Evolutionary conservation across 352 stramenopile species (phyloP).

Genomic region (Blastocystis sp.): DNA sequence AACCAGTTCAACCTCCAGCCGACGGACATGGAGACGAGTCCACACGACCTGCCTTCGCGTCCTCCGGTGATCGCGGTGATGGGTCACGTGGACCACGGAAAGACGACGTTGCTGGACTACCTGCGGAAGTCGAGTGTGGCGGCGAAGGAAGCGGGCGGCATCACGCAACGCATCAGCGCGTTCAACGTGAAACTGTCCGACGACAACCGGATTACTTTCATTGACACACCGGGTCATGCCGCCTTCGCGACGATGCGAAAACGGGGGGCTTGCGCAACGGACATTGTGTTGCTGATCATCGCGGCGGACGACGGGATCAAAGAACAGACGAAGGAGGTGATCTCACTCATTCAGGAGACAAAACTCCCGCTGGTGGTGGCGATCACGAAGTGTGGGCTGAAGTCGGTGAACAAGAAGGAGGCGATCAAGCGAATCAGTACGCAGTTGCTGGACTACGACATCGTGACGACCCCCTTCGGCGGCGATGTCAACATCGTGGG

Average conservation of each 20-base stretch:
- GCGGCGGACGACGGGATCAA: conserved; percentile 96
- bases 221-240: conserved; percentile 98
- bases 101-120: conserved; percentile 98
- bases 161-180: conserved; percentile 97
- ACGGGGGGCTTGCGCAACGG: conserved; percentile 93
- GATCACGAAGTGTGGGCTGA: conserved; percentile 94
- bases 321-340: conserved; percentile 95
- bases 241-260: conserved; percentile 98
- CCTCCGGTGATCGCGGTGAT: conserved; percentile 97
- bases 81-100: conserved; percentile 99
- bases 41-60: conserved; percentile 78
- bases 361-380: conserved; percentile 93
- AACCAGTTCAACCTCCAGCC: conserved; percentile 72
- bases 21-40: conserved; percentile 20
- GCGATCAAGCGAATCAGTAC: conserved; percentile 79
- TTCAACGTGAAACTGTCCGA: conserved; percentile 89
- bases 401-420: conserved; percentile 80
- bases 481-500: conserved; percentile 90
- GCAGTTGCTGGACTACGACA: conserved; percentile 84
- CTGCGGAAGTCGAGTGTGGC: conserved; percentile 87
- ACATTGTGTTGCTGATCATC: conserved; percentile 95
- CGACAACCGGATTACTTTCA: conserved; percentile 88
- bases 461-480: conserved; percentile 91
- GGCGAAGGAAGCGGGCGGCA: conserved; percentile 91
- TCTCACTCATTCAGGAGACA: conserved; percentile 90